A percentile compares a stretch with the other conserved stretches of the same genome.
Conservation (phyloP, 148 eudicot species). For the Fagopyrum esculentum region DNA sequence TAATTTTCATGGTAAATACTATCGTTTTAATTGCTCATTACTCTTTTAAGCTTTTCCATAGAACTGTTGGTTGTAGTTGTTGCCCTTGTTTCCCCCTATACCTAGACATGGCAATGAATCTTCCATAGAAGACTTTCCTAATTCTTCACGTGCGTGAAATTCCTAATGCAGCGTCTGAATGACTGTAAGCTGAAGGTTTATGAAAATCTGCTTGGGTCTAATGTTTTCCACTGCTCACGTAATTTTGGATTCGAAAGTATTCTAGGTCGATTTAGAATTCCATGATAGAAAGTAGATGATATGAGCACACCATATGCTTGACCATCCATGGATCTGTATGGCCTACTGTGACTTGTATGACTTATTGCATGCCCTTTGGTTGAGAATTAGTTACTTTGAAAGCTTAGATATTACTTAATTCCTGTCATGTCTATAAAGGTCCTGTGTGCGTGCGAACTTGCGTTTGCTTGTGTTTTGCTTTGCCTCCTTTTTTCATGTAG, state of each 20-base stretch:
- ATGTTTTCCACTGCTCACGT: background rate
- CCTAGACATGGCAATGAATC: background rate
- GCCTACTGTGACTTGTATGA: background rate
- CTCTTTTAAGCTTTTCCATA: background rate
- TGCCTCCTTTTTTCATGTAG: background rate
- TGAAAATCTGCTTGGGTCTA: background rate
- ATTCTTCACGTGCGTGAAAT: background rate
- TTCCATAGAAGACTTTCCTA: background rate
- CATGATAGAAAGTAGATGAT: background rate
- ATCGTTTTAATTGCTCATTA: background rate
- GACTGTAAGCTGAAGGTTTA: background rate
- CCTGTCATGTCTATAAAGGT: no score
- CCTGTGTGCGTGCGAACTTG: background rate
- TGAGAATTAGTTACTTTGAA: background rate
- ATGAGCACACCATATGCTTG: background rate
- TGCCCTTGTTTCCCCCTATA: background rate
- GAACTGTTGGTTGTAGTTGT: background rate
- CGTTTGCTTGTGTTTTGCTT: background rate
- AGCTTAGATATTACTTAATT: background rate
- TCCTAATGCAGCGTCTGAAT: background rate
- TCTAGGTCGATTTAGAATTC: background rate
- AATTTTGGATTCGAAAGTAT: background rate
- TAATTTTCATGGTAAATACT: background rate
- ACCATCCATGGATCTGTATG: background rate
- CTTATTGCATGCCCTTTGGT: constrained; percentile 1